phyloP scores from a whole-genome alignment of 306 rosid species.

The Cercis canadensis region DNA sequence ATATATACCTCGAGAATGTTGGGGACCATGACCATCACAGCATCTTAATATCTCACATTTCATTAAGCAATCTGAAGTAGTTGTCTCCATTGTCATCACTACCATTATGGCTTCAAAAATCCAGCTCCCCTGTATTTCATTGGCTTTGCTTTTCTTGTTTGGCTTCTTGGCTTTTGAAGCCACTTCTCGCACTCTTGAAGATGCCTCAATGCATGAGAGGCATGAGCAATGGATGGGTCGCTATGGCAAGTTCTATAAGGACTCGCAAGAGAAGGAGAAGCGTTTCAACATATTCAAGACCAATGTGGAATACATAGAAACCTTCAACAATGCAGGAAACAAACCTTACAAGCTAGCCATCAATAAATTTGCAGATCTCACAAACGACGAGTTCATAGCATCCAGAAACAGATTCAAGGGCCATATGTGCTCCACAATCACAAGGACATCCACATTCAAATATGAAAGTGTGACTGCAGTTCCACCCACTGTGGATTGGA shows the following conservation, averaged over 20 bases:
- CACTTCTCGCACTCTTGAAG: slow-evolving; percentile 25
- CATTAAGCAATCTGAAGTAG: no score
- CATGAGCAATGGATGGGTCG: slow-evolving; percentile 36
- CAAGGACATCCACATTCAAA: slow-evolving; percentile 10
- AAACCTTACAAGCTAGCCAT: slow-evolving; percentile 35
- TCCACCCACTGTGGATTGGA: slow-evolving; percentile 37
- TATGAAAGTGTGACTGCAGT: slow-evolving; percentile 18
- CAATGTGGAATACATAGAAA: slow-evolving; percentile 20
- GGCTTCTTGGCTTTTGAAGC: slow-evolving; percentile 23
- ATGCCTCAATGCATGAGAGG: slow-evolving; percentile 13
- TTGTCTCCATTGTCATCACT: no score
- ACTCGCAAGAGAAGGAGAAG: background rate
- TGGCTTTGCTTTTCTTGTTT: slow-evolving; percentile 20
- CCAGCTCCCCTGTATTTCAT: background rate
- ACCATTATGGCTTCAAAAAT: background rate
- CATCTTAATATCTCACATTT: no score
- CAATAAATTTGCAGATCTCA: slow-evolving; percentile 40
- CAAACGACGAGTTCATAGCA: slow-evolving; percentile 36
- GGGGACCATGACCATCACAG: no score
- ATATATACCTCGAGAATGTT: no score
- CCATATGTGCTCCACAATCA: slow-evolving; percentile 8
- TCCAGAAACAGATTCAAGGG: slow-evolving; percentile 38
- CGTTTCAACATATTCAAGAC: slow-evolving; percentile 34
- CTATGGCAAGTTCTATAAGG: slow-evolving; percentile 15
- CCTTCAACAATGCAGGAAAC: slow-evolving; percentile 14